phyloP scores from a whole-genome alignment of 768 basidiomycete genomes.

The Brasilioporus rufonigricans region DNA sequence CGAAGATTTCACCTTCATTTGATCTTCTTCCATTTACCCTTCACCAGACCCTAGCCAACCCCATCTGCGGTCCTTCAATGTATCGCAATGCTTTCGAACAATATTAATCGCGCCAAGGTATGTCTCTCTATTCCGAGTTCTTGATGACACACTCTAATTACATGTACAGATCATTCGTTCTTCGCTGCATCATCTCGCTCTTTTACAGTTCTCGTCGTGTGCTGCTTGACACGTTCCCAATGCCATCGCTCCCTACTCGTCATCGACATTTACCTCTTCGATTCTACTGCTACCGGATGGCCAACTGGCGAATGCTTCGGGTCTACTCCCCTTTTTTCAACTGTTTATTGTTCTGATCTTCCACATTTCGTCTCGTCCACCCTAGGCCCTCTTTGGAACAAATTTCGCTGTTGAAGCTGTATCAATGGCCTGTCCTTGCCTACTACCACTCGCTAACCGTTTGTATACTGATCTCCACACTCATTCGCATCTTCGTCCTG shows the following conservation, averaged over 20 bases:
- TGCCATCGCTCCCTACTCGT: neutral
- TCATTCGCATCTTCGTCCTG: conserved; percentile 1
- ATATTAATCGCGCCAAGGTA: conserved; percentile 16
- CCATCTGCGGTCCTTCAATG: conserved; percentile 2
- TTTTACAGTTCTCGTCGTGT: conserved; percentile 1
- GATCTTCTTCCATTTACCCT: neutral
- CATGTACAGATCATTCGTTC: conserved; percentile 1
- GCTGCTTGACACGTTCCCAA: neutral
- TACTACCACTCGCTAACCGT: conserved; percentile 3
- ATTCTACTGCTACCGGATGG: neutral
- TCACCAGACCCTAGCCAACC: neutral
- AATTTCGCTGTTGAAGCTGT: neutral
- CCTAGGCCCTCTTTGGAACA: neutral
- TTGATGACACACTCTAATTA: neutral
- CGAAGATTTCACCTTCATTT: conserved; percentile 1
- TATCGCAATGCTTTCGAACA: conserved; percentile 10
- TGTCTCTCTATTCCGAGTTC: neutral
- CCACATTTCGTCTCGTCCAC: neutral
- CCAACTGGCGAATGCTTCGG: neutral
- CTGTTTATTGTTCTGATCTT: neutral
- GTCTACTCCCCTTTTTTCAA: neutral
- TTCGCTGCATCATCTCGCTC: conserved; percentile 1
- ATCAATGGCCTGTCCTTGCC: neutral
- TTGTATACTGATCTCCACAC: neutral
- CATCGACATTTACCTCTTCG: neutral